Percentiles rank a stretch among this genome's conserved stretches.
These are phyloP conservation scores for Leishmania arabica DNA, from an alignment of 208 protist species.

Conservation along the genomic window DNA sequence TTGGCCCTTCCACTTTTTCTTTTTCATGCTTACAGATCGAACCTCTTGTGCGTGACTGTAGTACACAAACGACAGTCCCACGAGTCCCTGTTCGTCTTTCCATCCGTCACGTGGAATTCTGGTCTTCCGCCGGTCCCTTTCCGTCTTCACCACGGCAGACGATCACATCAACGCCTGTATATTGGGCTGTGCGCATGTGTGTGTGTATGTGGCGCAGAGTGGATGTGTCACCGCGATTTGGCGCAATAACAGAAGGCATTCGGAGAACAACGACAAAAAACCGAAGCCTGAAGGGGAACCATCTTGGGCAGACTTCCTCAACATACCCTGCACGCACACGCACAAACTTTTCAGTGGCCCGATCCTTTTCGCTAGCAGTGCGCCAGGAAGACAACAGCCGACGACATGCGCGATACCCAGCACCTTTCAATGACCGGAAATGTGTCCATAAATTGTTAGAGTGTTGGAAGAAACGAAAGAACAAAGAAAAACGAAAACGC, in stretches of 20 bases:
- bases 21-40: background rate
- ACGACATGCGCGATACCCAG: background rate
- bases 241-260: background rate
- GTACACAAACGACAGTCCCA: background rate
- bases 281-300: background rate
- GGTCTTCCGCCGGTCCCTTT: background rate
- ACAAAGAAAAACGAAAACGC: background rate
- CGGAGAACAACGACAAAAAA: background rate
- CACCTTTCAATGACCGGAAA: background rate
- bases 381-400: background rate
- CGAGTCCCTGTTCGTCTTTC: conserved; percentile 17
- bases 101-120: background rate
- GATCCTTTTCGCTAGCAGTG: background rate
- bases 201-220: background rate
- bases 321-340: background rate
- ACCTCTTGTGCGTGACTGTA: background rate
- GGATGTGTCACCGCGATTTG: background rate
- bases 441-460: background rate
- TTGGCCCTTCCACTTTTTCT: background rate
- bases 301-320: background rate
- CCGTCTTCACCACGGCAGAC: background rate
- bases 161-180: background rate
- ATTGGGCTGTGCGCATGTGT: background rate
- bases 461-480: background rate
- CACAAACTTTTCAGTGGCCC: background rate